phyloP scores from a whole-genome alignment of 1,139 yeast genomes.

The Entelexis sorbosivorans region DNA sequence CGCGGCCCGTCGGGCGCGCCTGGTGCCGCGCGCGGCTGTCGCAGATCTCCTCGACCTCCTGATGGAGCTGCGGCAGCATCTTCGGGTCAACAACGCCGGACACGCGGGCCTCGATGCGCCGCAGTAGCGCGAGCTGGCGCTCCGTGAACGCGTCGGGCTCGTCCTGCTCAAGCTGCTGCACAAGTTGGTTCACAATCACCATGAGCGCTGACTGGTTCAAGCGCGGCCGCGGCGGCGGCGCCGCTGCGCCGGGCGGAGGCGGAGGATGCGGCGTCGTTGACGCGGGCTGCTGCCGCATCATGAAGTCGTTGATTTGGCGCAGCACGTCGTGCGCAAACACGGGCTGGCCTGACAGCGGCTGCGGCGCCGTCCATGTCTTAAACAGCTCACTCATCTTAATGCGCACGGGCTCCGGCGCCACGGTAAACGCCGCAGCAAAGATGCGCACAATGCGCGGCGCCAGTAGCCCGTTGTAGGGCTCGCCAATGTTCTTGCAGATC shows the following conservation, averaged over 20 bases:
- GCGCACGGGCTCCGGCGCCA: conserved; percentile 66
- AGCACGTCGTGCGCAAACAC: conserved; percentile 64
- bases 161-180: conserved; percentile 30
- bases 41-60: conserved; percentile 31
- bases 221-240: conserved; percentile 11
- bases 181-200: conserved; percentile 35
- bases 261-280: neutral
- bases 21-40: conserved; percentile 22
- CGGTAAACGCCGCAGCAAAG: conserved; percentile 65
- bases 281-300: conserved; percentile 30
- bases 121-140: conserved; percentile 29
- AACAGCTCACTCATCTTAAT: conserved; percentile 64
- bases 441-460: conserved; percentile 55
- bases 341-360: conserved; percentile 51
- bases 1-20: conserved; percentile 3
- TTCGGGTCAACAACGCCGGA: conserved; percentile 32
- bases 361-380: conserved; percentile 69
- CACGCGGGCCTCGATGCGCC: conserved; percentile 28
- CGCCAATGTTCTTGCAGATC: conserved; percentile 82
- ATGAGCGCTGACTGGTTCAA: conserved; percentile 28
- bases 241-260: neutral
- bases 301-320: conserved; percentile 60
- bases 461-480: conserved; percentile 70
- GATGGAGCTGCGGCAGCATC: conserved; percentile 35
- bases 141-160: conserved; percentile 35